phyloP scores from a whole-genome alignment of 495 filamentous ascomycete genomes.

The Aspergillus kassunensis region DNA sequence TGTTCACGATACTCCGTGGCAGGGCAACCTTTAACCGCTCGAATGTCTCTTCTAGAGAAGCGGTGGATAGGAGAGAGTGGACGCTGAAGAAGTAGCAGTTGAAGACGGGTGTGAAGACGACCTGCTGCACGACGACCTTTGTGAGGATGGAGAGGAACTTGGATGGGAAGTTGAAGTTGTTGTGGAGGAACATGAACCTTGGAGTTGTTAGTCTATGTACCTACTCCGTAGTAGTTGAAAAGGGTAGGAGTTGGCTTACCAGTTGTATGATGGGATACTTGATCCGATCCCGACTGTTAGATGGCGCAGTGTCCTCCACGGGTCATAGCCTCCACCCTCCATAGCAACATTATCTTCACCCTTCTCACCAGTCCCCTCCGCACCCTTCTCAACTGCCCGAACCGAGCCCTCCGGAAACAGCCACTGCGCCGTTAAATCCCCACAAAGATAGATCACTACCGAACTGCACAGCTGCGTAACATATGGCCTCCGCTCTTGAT shows the following conservation, averaged over 20 bases:
- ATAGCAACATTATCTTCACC: conserved; percentile 9
- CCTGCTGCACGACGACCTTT: conserved; percentile 79
- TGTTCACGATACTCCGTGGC: conserved; percentile 70
- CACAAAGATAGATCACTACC: conserved; percentile 72
- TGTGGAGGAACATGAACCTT: conserved; percentile 78
- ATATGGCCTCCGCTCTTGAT: conserved; percentile 67
- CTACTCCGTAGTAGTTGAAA: background rate
- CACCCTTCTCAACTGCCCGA: background rate
- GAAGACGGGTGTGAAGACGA: conserved; percentile 80
- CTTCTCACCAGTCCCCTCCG: conserved; percentile 8
- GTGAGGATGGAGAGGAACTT: conserved; percentile 63
- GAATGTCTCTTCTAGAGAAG: conserved; percentile 55
- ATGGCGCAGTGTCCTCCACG: conserved; percentile 63
- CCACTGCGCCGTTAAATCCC: conserved; percentile 76
- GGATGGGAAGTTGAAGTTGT: conserved; percentile 75
- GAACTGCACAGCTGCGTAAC: conserved; percentile 72
- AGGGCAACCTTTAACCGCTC: conserved; percentile 72
- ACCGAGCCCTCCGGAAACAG: conserved; percentile 35
- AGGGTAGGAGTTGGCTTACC: conserved; percentile 42
- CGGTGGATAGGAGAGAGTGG: conserved; percentile 62
- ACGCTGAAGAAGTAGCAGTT: conserved; percentile 90
- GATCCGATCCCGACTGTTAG: conserved; percentile 66
- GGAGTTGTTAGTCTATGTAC: background rate
- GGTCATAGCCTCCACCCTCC: conserved; percentile 52
- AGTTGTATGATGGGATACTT: conserved; percentile 76